phyloP scores from a whole-genome alignment of 306 rosid species.

The Styphnolobium japonicum region DNA sequence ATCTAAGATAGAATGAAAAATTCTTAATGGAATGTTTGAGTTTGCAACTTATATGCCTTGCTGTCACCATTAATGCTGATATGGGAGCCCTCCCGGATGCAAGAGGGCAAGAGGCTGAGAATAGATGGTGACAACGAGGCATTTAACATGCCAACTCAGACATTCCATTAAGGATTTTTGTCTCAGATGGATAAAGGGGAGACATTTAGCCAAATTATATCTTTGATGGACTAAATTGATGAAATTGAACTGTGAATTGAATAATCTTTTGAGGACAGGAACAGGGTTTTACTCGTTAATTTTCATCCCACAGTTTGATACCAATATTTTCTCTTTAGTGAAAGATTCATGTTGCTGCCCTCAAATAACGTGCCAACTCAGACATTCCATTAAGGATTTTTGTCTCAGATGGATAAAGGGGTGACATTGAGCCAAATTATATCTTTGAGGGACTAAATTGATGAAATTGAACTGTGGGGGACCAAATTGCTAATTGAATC shows the following conservation, averaged over 20 bases:
- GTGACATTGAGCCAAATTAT: not conserved
- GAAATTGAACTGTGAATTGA: too few species aligned
- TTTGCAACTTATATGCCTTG: constrained; percentile 5
- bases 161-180: not conserved
- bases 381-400: too few species aligned
- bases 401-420: not conserved
- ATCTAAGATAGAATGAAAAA: constrained; percentile 25
- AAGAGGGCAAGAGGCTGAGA: not conserved
- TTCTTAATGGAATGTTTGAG: constrained; percentile 15
- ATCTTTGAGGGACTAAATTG: not conserved
- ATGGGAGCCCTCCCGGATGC: not conserved
- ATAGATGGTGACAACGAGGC: not conserved
- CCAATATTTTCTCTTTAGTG: too few species aligned
- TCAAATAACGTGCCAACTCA: too few species aligned
- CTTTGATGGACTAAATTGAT: too few species aligned
- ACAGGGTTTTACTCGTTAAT: too few species aligned
- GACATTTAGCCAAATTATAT: too few species aligned
- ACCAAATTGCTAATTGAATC: too few species aligned
- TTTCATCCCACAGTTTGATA: too few species aligned
- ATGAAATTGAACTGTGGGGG: not conserved
- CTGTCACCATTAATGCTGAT: constrained; percentile 15
- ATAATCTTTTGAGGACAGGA: too few species aligned
- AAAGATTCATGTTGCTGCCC: too few species aligned
- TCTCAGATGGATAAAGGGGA: too few species aligned
- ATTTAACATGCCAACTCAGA: not conserved